phyloP scores from a whole-genome alignment of 352 stramenopile genomes.

The Nothophytophthora sp. region DNA sequence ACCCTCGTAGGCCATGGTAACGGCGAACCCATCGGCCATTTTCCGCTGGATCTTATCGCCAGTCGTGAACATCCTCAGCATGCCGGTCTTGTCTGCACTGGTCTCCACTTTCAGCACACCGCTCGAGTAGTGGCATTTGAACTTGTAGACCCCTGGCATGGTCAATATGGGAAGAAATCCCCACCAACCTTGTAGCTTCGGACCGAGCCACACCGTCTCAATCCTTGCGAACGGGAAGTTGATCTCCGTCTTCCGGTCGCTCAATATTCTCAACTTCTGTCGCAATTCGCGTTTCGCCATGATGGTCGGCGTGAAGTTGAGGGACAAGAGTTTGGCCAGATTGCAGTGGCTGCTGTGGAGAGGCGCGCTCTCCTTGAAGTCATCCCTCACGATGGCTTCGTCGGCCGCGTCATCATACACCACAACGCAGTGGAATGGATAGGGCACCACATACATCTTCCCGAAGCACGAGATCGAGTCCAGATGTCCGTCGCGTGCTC shows the following conservation, averaged over 20 bases:
- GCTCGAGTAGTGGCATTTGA: conserved; percentile 37
- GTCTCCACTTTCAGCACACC: conserved; percentile 27
- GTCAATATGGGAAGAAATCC: conserved; percentile 5
- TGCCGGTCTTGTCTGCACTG: not conserved
- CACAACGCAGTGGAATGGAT: conserved; percentile 51
- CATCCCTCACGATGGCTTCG: conserved; percentile 36
- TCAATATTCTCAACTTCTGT: conserved; percentile 33
- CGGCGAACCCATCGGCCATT: conserved; percentile 43
- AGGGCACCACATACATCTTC: conserved; percentile 49
- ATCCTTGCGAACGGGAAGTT: conserved; percentile 30
- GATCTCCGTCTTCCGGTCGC: conserved; percentile 13
- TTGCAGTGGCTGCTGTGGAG: conserved; percentile 19
- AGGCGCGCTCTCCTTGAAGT: conserved; percentile 3
- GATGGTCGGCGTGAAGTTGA: conserved; percentile 34
- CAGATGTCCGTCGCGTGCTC: conserved; percentile 29
- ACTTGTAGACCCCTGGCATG: conserved; percentile 19
- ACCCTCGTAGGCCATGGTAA: conserved; percentile 34
- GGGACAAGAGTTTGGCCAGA: conserved; percentile 21
- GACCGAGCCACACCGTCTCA: conserved; percentile 24
- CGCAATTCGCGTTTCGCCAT: conserved; percentile 22
- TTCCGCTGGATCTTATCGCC: not conserved
- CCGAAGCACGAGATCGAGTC: conserved; percentile 40
- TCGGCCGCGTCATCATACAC: conserved; percentile 47
- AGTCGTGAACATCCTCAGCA: too few relatives aligned
- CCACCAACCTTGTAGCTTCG: not conserved